Percentiles rank a stretch among this genome's conserved stretches.
Evolutionary conservation across 2,329 filamentous ascomycete species (phyloP).

Genomic region (Beauveria australis): DNA sequence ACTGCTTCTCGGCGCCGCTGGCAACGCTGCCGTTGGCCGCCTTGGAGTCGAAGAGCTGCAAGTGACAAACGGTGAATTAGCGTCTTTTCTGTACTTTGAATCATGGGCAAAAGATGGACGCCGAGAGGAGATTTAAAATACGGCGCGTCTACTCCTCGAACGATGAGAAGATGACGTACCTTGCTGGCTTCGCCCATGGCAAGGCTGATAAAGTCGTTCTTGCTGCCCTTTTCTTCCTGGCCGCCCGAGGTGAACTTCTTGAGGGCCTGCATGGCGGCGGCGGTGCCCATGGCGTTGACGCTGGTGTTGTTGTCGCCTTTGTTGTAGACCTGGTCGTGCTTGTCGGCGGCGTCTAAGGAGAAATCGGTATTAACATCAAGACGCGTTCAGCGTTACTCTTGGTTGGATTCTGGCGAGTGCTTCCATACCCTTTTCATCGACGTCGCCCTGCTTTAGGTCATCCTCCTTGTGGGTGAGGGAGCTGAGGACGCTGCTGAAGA

Average conservation of each 20-base stretch:
- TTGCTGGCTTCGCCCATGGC: constrained; percentile 85
- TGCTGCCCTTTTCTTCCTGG: constrained; percentile 45
- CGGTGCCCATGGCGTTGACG: constrained; percentile 52
- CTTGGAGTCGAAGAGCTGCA: constrained; percentile 53
- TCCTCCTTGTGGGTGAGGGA: constrained; percentile 42
- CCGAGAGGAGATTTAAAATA: not conserved
- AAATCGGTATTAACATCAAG: not conserved
- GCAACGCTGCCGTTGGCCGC: constrained; percentile 43
- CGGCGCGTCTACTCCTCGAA: too few relatives aligned
- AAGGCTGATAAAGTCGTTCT: constrained; percentile 75
- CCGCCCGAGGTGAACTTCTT: constrained; percentile 65
- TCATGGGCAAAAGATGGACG: not conserved
- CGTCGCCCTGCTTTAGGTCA: constrained; percentile 38
- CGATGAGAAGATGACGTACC: constrained; percentile 28
- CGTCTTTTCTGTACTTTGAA: not conserved
- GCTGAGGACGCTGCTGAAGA: constrained; percentile 42
- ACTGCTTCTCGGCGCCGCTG: constrained; percentile 65
- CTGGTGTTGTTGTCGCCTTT: constrained; percentile 38
- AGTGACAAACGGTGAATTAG: not conserved
- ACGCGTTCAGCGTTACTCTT: too few relatives aligned
- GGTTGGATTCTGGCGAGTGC: not conserved
- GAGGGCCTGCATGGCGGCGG: constrained; percentile 73
- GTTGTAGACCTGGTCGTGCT: constrained; percentile 68
- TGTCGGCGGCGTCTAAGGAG: constrained; percentile 53
- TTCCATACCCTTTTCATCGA: constrained; percentile 38